Conservation (phyloP, 73 alveolate genomes). For the Effrenium voratum region DNA sequence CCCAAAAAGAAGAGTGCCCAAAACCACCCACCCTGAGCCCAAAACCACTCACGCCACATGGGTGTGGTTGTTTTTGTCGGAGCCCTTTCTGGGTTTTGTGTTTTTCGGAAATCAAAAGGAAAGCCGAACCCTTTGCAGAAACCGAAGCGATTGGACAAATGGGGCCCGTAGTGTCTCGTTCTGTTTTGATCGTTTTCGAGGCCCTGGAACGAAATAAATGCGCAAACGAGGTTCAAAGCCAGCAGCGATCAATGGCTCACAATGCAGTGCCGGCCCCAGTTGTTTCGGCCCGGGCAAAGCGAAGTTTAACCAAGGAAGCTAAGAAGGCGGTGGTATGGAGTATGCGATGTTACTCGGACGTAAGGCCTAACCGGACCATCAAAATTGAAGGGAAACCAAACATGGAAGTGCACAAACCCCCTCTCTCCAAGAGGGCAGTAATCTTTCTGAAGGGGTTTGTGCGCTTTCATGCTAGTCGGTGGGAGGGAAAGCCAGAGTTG, state of each 20-base stretch:
- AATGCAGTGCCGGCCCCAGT: slow-evolving; percentile 20
- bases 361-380: not conserved
- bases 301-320: not conserved
- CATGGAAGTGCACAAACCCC: not conserved
- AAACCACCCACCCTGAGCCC: too few relatives aligned
- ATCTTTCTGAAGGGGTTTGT: not conserved
- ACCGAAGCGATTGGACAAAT: too few relatives aligned
- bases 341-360: not conserved
- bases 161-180: too few relatives aligned
- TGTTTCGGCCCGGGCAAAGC: not conserved
- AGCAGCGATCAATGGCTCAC: slow-evolving; percentile 84
- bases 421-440: not conserved
- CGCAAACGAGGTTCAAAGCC: slow-evolving; percentile 52
- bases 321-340: not conserved
- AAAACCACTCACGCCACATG: too few relatives aligned
- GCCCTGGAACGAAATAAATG: not conserved
- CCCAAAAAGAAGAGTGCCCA: too few relatives aligned
- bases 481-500: not conserved
- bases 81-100: too few relatives aligned
- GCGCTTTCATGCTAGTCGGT: not conserved
- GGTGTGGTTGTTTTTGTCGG: too few relatives aligned
- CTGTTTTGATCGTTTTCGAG: too few relatives aligned
- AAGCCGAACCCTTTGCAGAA: too few relatives aligned
- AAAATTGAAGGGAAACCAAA: not conserved
- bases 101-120: too few relatives aligned